Base-by-base conservation (phyloP, 192 early-diverging fungal species). In the Kappamyces sp. region DNA sequence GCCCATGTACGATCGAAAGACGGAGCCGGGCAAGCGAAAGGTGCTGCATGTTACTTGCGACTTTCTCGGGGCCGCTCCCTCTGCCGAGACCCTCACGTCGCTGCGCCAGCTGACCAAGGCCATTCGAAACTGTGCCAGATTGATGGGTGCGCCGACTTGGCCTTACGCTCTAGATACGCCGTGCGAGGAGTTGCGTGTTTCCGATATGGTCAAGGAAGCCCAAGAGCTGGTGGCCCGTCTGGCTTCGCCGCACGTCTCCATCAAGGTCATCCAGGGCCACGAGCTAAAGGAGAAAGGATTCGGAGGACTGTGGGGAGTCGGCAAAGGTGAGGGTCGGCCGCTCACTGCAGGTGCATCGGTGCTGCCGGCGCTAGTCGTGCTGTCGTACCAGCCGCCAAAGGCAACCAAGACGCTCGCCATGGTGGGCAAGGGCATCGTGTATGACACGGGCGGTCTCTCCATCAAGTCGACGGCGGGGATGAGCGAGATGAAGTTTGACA, bases 381-480 rank as follows among this genome's bases (percentile, higher is more conserved):
- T 81, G 5, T 59, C 53, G n/a, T 66, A 72, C 55, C 62, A 48
- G 14, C 73, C 73, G 9, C 43, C 42, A 7, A 62, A 48, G 1
- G 59, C 59, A 4, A 67, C 47, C 4, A 75, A 70, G 53, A 72
- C 73, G 7, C 46, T 77, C 42, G 70, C 69, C 22, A 74, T 68
- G 57, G 79, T 79, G 29, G 79, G 79, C 55, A 81, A 81, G 66
- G 78, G 78, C 12, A 79, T 80, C 54, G 71, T 76, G 7, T 81
- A 70, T 66, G 79, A 81, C 62, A 74, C 76, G 33, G 74, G 71
- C 35, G 71, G 74, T 54, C 52, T 76, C 11, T 67, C 62, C 8
- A 39, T 81, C 64, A 81, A 81, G 61, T 4, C 59, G n/a, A 57
- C 61, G 22, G 41, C 46, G 11, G 14, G 32, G 4, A 71, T 72